These are phyloP conservation scores for Zea luxurians DNA, from an alignment of 176 grass and related monocot species.

Conservation along the genomic window DNA sequence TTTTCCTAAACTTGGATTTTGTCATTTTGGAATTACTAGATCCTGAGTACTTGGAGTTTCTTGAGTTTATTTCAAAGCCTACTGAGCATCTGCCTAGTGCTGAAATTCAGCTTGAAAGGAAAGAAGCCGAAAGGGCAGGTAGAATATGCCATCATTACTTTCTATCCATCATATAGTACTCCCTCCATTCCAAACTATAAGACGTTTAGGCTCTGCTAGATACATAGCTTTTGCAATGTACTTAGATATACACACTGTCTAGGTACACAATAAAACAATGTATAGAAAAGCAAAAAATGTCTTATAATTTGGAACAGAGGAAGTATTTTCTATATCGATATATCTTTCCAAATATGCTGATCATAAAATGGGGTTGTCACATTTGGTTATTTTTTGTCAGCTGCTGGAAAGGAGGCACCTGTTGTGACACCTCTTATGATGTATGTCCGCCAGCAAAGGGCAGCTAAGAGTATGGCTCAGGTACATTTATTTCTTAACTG, in stretches of 20 bases:
- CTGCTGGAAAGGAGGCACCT: constrained; percentile 75
- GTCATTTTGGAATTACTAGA: constrained; percentile 58
- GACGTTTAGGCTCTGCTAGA: background rate
- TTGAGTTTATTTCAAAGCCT: constrained; percentile 86
- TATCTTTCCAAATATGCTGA: constrained; percentile 28
- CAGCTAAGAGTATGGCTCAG: constrained; percentile 76
- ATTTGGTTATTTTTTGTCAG: constrained; percentile 43
- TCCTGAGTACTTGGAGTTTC: constrained; percentile 86
- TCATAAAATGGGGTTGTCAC: constrained; percentile 16
- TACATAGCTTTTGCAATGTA: background rate
- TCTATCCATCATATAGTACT: background rate
- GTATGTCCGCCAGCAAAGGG: constrained; percentile 89
- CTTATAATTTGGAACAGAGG: background rate
- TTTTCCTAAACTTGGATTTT: constrained; percentile 30
- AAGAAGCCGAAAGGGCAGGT: constrained; percentile 98
- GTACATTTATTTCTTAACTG: constrained; percentile 41
- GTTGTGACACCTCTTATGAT: constrained; percentile 88
- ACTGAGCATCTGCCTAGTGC: constrained; percentile 90
- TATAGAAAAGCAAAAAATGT: background rate
- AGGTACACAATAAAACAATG: background rate
- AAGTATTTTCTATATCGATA: constrained; percentile 22
- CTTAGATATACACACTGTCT: background rate
- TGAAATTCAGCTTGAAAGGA: constrained; percentile 98
- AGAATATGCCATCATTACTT: constrained; percentile 29
- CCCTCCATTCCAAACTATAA: background rate